A percentile compares a stretch with the other conserved stretches of the same genome.
Evolutionary conservation across 208 protist species (phyloP).

Genomic region (Trypanosoma caninum): DNA sequence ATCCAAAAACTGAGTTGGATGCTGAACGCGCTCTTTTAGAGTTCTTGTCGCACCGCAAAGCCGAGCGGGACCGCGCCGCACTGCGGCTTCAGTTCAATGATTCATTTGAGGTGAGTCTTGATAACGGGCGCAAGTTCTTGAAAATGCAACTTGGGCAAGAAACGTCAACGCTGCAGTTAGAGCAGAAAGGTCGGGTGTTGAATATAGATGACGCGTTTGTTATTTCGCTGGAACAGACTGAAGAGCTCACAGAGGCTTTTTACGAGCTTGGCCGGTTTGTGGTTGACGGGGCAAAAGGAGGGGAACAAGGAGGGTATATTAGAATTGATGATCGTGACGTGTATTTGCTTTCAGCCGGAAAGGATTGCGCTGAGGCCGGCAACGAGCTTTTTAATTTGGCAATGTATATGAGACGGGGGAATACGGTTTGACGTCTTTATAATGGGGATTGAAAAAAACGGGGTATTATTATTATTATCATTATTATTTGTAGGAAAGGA

Average conservation of each 20-base stretch:
- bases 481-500: conserved; percentile 2
- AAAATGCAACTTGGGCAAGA: conserved; percentile 52
- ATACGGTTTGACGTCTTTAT: conserved; percentile 6
- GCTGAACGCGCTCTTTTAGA: conserved; percentile 71
- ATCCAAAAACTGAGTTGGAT: conserved; percentile 71
- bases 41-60: conserved; percentile 74
- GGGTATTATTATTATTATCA: background rate
- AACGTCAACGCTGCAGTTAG: conserved; percentile 57
- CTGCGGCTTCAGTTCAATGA: conserved; percentile 64
- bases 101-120: conserved; percentile 75
- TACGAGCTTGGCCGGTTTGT: conserved; percentile 80
- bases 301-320: conserved; percentile 73
- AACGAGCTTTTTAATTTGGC: conserved; percentile 82
- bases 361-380: conserved; percentile 68
- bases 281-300: conserved; percentile 63
- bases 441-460: background rate
- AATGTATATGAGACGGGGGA: conserved; percentile 28
- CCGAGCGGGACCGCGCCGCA: conserved; percentile 68
- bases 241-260: conserved; percentile 77
- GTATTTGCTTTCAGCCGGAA: conserved; percentile 54
- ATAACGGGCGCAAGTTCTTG: conserved; percentile 71
- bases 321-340: conserved; percentile 81
- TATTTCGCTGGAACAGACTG: conserved; percentile 59
- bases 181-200: conserved; percentile 60
- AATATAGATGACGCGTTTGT: conserved; percentile 54